Base-by-base conservation (phyloP, 2,329 filamentous ascomycete species). In the Fusarium verrucosum region DNA sequence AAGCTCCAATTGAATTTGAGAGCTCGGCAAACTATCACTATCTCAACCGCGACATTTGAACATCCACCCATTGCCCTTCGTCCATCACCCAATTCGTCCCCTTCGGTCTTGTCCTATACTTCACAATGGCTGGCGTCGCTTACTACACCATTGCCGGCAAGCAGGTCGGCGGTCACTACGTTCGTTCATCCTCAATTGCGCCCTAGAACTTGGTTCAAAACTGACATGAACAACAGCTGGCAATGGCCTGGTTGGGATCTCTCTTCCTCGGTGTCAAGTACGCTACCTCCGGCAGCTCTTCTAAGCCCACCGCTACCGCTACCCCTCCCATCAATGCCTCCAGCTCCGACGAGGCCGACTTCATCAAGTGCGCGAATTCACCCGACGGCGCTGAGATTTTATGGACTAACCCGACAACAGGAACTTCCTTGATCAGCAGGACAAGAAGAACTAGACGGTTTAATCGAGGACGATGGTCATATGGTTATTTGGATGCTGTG, bases 321-420 rank as follows among this genome's bases (percentile, higher is more conserved):
- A 75, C 82, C 45, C 85, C 85, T 64, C 85, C 85, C 46, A 85
- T 88, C 80, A 87, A 87, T 76, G 85, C 85, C 59, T 82, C 83
- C 49, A 86, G 81, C 78, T 80, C 84, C 71, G 85, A 87, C 74
- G 85, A 88, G 80, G 84, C 82, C 76, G 84, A 87, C 75, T 88
- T 88, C 78, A 87, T 88, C 81, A 86, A 87, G 85, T 87, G 77
- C 80, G 83, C 75, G 66, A 71, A 72, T 73, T 73, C 68, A 45
- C 40, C 40, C 5, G 40, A 40, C 62, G n/a, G 25, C 45, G n/a
- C 35, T 50, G 26, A 28, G 11, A 16, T 32, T 46, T 19, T n/a
- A 23, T 50, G 41, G 38, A 60, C 74, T 77, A 70, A 77, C 67
- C 40, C 19, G 17, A 7, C 19, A 14, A 54, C 56, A 79, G 77